A percentile compares a stretch with the other conserved stretches of the same genome.
These are phyloP conservation scores for Alternaria dauci DNA, from an alignment of 2,329 filamentous ascomycete genomes.

Conservation along the genomic window DNA sequence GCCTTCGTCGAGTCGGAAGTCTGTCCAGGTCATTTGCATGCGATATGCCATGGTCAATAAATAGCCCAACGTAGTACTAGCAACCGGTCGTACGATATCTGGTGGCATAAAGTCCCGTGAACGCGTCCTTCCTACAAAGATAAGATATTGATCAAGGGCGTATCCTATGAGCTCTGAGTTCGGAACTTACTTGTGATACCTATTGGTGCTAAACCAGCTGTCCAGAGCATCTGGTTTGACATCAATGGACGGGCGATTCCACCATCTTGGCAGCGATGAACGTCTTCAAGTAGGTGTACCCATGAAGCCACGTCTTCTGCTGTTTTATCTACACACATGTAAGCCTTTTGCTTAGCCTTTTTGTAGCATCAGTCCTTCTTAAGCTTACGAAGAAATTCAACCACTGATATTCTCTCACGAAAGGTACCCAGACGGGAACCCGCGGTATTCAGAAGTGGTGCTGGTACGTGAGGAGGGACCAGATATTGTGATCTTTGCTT, in stretches of 20 bases:
- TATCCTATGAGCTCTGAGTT: fast-evolving
- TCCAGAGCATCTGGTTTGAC: too few species aligned
- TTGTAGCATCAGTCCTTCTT: too few species aligned
- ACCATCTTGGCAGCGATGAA: neutral
- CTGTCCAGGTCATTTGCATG: conserved; percentile 6
- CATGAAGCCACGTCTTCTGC: neutral
- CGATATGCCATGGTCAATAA: conserved; percentile 16
- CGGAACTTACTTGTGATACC: neutral
- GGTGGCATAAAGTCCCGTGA: conserved; percentile 22
- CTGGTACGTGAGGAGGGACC: neutral
- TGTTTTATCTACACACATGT: too few species aligned
- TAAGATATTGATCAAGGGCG: neutral
- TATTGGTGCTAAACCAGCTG: neutral
- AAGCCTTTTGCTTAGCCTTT: too few species aligned
- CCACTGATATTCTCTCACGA: too few species aligned
- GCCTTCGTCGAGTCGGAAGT: neutral
- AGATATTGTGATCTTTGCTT: neutral
- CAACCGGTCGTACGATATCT: conserved; percentile 15
- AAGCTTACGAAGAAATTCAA: neutral
- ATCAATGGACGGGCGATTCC: too few species aligned
- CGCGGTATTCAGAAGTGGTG: neutral
- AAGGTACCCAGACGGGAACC: neutral
- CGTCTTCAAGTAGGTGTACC: neutral
- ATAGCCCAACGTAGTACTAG: conserved; percentile 4
- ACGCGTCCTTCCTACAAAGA: neutral